These are phyloP conservation scores for Tetrahymena borealis DNA, from an alignment of 73 alveolate genomes.

Conservation along the genomic window DNA sequence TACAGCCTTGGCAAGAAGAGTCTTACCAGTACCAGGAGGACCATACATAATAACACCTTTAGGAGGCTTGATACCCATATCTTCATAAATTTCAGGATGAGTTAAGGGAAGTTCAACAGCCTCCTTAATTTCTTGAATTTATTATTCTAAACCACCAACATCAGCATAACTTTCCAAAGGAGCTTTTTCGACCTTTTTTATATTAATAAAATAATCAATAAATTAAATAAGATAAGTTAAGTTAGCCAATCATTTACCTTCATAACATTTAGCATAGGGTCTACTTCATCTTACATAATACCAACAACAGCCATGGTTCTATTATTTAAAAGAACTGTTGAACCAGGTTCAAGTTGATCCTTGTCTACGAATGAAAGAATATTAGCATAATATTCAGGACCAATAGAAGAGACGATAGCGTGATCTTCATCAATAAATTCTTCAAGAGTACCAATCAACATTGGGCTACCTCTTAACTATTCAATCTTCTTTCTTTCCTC, in stretches of 20 bases:
- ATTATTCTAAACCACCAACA: constrained; percentile 97
- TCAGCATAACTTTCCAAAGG: constrained; percentile 98
- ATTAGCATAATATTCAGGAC: constrained; percentile 95
- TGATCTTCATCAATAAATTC: constrained; percentile 94
- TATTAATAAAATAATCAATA: not conserved
- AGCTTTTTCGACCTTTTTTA: constrained; percentile 65
- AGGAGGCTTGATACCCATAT: constrained; percentile 98
- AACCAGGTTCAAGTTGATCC: constrained; percentile 97
- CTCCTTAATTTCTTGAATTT: constrained; percentile 91
- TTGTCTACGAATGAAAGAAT: constrained; percentile 96
- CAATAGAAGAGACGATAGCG: constrained; percentile 93
- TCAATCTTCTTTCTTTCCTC: constrained; percentile 91
- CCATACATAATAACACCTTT: constrained; percentile 97
- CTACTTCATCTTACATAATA: constrained; percentile 95
- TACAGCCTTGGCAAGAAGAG: constrained; percentile 98
- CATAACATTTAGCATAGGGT: constrained; percentile 98
- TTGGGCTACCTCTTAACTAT: constrained; percentile 94
- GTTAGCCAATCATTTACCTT: constrained; percentile 77
- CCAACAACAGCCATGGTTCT: constrained; percentile 95
- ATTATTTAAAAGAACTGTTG: constrained; percentile 90
- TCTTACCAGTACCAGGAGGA: constrained; percentile 99
- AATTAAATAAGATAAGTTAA: too few species aligned
- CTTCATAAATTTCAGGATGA: constrained; percentile 99
- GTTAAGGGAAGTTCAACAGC: constrained; percentile 98
- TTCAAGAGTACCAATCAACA: constrained; percentile 93